Evolutionary conservation across 2,329 filamentous ascomycete genomes (phyloP), one percentile per base, ranked within the genome.

Genomic region (Sclerotinia minor): DNA sequence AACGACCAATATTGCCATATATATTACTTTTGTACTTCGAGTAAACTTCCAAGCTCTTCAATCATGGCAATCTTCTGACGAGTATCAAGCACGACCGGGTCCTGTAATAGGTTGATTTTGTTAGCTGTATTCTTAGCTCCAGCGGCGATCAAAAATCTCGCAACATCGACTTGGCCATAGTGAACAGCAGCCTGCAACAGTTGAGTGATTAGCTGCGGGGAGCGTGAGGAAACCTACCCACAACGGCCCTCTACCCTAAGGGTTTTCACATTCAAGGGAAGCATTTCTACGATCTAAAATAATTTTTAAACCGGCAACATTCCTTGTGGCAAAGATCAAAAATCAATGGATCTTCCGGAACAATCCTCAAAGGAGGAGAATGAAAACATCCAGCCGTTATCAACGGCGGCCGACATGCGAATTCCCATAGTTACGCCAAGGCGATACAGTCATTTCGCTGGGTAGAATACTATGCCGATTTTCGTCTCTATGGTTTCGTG

Each of bases 271-370:
- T 8, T 64, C 35, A 4, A 64, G 24, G 7, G 32, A 64, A 29
- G 47, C 61, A n/a, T 64, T 49, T 13, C 47, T 49, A 44, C 61
- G 61, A 35, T 45, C 24, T 26, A 64, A n/a, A 17, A 64, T 49
- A 9, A 64, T 64, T 5, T 54, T 64, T n/a, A 64, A n/a, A n/a
- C 61, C 61, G 21, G 61, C 61, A n/a, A 54, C 49, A 54, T 32
- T 64, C 50, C 50, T n/a, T 41, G 49, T 52, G 49, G 26, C 61
- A 64, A 29, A 45, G 49, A n/a, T 64, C 61, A 41, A 64, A 64
- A 3, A 54, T 54, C n/a, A 64, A 41, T 7, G 61, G 24, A 44
- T 64, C 61, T 7, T 64, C 24, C 3, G 61, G 61, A 45, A 35
- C 35, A 8, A 49, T n/a, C 61, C 17, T 24, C 35, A 29, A 54